phyloP scores from a whole-genome alignment of 495 filamentous ascomycete species.

The Collariella sp. region DNA sequence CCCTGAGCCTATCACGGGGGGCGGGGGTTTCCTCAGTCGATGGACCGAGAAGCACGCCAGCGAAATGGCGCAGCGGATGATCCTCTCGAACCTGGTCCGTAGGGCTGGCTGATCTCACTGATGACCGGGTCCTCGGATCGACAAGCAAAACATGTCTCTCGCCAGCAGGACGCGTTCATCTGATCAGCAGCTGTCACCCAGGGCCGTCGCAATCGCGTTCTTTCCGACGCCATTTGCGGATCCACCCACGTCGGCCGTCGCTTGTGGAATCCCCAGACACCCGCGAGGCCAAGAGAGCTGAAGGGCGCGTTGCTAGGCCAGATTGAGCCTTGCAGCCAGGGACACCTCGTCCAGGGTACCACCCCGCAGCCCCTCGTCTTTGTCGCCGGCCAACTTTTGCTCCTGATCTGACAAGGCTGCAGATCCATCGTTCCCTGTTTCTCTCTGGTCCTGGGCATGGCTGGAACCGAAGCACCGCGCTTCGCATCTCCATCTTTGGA shows the following conservation, averaged over 20 bases:
- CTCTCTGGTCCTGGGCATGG: neutral
- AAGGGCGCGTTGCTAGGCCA: constrained; percentile 1
- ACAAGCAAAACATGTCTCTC: neutral
- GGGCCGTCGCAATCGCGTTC: neutral
- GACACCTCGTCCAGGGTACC: neutral
- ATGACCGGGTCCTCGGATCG: neutral
- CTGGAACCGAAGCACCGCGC: neutral
- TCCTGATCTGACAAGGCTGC: neutral
- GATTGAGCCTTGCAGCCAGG: neutral
- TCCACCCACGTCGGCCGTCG: neutral
- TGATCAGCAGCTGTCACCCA: neutral
- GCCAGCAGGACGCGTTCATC: neutral
- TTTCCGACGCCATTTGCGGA: neutral
- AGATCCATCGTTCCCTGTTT: neutral
- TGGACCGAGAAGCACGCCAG: too few species aligned
- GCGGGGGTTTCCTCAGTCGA: too few species aligned
- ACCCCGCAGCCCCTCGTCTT: neutral
- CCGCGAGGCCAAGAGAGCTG: constrained; percentile 6
- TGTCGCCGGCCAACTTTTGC: neutral
- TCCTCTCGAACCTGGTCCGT: neutral
- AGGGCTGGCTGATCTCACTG: neutral
- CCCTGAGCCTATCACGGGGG: neutral
- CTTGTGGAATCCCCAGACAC: neutral
- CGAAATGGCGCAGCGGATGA: neutral
- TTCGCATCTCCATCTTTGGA: neutral